Evolutionary conservation across 1,284 basidiomycete species (phyloP).

Genomic region (Chalciporus sp.): DNA sequence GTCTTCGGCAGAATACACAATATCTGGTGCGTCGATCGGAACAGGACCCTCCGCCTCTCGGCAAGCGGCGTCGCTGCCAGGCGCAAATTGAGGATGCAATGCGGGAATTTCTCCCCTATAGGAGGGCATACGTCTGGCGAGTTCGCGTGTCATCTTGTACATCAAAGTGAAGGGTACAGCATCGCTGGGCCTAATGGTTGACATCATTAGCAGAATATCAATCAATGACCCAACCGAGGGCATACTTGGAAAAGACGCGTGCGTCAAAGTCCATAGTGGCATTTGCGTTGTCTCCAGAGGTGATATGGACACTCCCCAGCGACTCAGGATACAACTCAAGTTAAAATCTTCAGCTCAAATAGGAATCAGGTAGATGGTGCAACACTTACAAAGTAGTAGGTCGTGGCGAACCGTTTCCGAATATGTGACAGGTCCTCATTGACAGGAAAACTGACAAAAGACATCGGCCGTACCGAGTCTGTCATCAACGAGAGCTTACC

Average conservation of each 20-base stretch:
- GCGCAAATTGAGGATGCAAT: conserved; percentile 52
- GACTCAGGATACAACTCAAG: not conserved
- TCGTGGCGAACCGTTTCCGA: not conserved
- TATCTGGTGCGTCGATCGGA: conserved; percentile 44
- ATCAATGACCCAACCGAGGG: not conserved
- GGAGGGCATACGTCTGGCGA: conserved; percentile 52
- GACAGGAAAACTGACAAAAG: too few species aligned
- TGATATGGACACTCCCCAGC: not conserved
- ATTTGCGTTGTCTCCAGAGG: not conserved
- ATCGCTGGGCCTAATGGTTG: conserved; percentile 11
- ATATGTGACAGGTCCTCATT: too few species aligned
- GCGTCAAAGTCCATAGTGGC: not conserved
- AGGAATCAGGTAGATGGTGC: too few species aligned
- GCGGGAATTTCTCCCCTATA: conserved; percentile 54
- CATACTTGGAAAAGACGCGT: conserved; percentile 13
- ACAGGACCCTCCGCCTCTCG: conserved; percentile 39
- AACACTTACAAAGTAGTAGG: conserved; percentile 22
- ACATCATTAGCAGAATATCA: not conserved
- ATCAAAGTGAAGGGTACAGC: conserved; percentile 10
- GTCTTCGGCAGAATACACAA: conserved; percentile 60
- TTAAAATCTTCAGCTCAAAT: conserved; percentile 1
- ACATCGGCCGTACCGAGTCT: too few species aligned
- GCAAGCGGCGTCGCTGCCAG: conserved; percentile 45
- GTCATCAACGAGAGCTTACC: too few species aligned
- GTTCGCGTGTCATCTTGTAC: conserved; percentile 43